These are phyloP conservation scores for Cutaneotrichosporon cavernicola DNA, from an alignment of 1,284 basidiomycete genomes.

Conservation along the genomic window DNA sequence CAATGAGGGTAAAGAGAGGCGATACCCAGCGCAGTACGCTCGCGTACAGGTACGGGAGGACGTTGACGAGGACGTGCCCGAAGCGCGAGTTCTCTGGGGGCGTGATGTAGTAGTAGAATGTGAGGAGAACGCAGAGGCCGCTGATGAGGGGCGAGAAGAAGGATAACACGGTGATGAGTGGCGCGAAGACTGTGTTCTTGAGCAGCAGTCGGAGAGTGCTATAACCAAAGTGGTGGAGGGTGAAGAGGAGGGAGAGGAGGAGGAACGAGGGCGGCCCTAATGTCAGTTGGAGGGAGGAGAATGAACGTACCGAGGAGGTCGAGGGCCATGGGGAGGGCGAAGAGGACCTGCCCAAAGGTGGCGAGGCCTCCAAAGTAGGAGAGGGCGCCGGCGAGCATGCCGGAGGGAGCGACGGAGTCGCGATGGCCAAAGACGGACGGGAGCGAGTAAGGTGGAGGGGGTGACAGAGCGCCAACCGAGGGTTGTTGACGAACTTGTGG, in stretches of 20 bases:
- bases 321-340: conserved; percentile 48
- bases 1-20: conserved; percentile 53
- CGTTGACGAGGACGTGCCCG: conserved; percentile 44
- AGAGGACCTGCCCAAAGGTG: conserved; percentile 48
- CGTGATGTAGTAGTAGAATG: conserved; percentile 47
- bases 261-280: conserved; percentile 53
- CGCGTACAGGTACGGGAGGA: conserved; percentile 50
- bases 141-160: conserved; percentile 49
- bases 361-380: conserved; percentile 45
- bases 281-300: background rate
- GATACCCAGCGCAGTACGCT: conserved; percentile 48
- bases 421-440: background rate
- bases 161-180: conserved; percentile 46
- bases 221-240: conserved; percentile 49
- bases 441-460: background rate
- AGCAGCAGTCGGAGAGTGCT: conserved; percentile 49
- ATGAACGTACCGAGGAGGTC: conserved; percentile 44
- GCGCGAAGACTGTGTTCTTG: conserved; percentile 50
- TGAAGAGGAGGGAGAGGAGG: conserved; percentile 52
- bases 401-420: conserved; percentile 2
- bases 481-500: background rate
- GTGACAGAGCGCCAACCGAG: background rate
- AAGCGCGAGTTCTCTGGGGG: conserved; percentile 24
- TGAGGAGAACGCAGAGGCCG: conserved; percentile 36
- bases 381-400: conserved; percentile 25